phyloP scores from a whole-genome alignment of 352 stramenopile species.

The Globisporangium cystogenes region DNA sequence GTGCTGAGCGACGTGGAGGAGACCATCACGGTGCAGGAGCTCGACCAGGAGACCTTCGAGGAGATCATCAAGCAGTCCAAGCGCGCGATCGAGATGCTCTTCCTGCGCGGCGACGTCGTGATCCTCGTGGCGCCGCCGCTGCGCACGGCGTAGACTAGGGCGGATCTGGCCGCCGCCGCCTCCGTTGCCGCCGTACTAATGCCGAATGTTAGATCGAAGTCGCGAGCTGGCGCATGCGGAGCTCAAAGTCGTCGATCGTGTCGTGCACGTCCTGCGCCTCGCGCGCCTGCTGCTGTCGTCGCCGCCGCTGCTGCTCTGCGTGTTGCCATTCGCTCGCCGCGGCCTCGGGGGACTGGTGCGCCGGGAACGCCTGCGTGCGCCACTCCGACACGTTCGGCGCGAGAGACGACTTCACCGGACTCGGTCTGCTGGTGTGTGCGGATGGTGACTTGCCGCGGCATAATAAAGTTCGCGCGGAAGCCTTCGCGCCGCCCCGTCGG shows the following conservation, averaged over 20 bases:
- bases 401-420: slow-evolving; percentile 22
- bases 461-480: background rate
- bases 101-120: slow-evolving; percentile 98
- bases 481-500: background rate
- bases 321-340: slow-evolving; percentile 2
- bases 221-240: slow-evolving; percentile 15
- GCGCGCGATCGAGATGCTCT: slow-evolving; percentile 97
- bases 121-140: slow-evolving; percentile 97
- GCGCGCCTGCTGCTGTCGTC: slow-evolving; percentile 12
- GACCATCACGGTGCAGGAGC: slow-evolving; percentile 95
- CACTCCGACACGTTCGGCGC: slow-evolving; percentile 34
- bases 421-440: slow-evolving; percentile 4
- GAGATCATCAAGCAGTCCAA: slow-evolving; percentile 96
- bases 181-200: background rate
- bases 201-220: slow-evolving; percentile 8
- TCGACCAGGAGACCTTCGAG: slow-evolving; percentile 98
- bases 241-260: slow-evolving; percentile 40
- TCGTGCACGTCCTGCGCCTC: slow-evolving; percentile 21
- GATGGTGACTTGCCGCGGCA: slow-evolving; percentile 5
- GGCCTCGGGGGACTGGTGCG: slow-evolving; percentile 4
- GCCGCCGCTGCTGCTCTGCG: slow-evolving; percentile 7
- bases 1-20: slow-evolving; percentile 98
- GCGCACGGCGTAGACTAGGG: slow-evolving; percentile 66
- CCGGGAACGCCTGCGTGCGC: slow-evolving; percentile 24
- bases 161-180: background rate